Evolutionary conservation across 305 asterid species (phyloP), one percentile per base, ranked within the genome.

Genomic region (Fraxinus sp.): DNA sequence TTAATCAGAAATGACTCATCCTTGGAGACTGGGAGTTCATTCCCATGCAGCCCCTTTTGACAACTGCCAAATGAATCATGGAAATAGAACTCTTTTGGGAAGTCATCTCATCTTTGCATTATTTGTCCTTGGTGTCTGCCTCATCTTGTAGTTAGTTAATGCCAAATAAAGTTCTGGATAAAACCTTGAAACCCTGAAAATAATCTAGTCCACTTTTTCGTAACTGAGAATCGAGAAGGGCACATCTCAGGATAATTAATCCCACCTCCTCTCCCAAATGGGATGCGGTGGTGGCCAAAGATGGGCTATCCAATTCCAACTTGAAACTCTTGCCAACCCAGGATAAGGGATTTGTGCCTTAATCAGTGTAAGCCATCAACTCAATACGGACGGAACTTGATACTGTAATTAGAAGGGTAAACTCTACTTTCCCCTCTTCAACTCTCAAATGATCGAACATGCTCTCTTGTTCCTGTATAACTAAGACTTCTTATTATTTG

Each of bases 101-200:
- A 70, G 78, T 33, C 66, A 33, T 84, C 68, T 76, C 33, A 83
- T 78, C 37, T 84, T 83, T 44, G 55, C 84, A 39, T 39, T 55
- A 30, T 84, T 55, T 77, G 46, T 62, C 26, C 36, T 52, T 49
- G 62, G 6, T 49, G 62, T 16, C 41, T 84, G 73, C 44, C 79
- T 80, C 3, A 10, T 74, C 82, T 80, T 44, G 18, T 77, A 72
- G 74, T 36, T 77, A 77, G 30, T 70, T 52, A 11, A 30, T 26
- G 5, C 16, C 16, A 10, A 76, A 52, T 74, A 84, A 14, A 77
- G 33, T 44, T 77, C 79, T 68, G 28, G 76, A n/a, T 80, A 59
- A 74, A 52, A 49, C 49, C 79, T 13, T 80, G 22, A 80, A 74
- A 84, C 52, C 64, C 36, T 70, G 62, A 49, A 49, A 49, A 49